Percentiles rank a stretch among this genome's conserved stretches.
phyloP scores from a whole-genome alignment of 306 rosid species.

The Begonia masoniana region DNA sequence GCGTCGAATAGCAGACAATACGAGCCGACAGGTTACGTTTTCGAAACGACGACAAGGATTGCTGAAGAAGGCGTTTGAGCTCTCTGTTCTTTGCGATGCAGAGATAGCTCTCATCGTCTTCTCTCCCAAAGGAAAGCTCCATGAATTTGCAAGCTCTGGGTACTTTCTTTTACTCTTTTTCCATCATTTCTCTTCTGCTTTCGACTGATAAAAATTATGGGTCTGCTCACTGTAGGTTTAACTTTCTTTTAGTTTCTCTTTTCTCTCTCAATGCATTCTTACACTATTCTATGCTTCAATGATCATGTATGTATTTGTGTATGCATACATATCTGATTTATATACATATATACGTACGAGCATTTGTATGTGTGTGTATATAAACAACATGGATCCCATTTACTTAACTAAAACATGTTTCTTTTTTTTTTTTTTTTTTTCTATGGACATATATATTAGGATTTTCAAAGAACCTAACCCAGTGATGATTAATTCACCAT shows the following conservation, averaged over 20 bases:
- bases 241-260: background rate
- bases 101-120: conserved; percentile 36
- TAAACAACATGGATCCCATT: no score
- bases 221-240: background rate
- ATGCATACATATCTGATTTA: no score
- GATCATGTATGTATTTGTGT: background rate
- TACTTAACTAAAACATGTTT: no score
- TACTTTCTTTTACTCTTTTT: background rate
- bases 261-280: background rate
- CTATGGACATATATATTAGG: no score
- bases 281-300: background rate
- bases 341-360: no score
- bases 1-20: conserved; percentile 78
- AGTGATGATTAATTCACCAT: no score
- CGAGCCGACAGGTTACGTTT: conserved; percentile 85
- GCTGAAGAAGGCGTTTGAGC: conserved; percentile 80
- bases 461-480: no score
- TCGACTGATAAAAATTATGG: background rate
- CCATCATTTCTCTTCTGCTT: background rate
- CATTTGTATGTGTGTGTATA: no score
- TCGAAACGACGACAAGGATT: conserved; percentile 74
- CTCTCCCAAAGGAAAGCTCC: conserved; percentile 41
- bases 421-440: no score
- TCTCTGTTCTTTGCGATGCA: conserved; percentile 75
- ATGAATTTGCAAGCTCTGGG: conserved; percentile 45